A percentile compares a stretch with the other conserved stretches of the same genome.
These are phyloP conservation scores for Phyllosticta capitalensis DNA, from an alignment of 2,329 filamentous ascomycete genomes.

Conservation along the genomic window DNA sequence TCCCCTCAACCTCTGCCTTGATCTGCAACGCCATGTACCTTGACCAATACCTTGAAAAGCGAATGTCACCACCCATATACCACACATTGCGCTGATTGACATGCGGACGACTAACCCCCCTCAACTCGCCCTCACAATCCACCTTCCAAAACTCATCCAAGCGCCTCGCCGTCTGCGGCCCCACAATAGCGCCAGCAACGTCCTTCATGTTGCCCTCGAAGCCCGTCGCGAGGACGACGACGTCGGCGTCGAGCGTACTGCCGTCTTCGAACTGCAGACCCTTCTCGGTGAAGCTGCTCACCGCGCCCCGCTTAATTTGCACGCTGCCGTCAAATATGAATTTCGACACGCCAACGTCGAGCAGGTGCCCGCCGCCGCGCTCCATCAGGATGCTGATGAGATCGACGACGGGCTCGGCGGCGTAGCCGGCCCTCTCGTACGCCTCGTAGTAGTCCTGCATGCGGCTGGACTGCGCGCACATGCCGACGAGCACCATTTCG, in stretches of 20 bases:
- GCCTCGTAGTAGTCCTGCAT: constrained; percentile 32
- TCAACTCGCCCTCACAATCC: constrained; percentile 39
- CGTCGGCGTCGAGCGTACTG: constrained; percentile 33
- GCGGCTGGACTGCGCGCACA: constrained; percentile 20
- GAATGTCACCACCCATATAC: constrained; percentile 37
- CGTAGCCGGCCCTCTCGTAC: constrained; percentile 35
- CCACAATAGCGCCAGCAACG: constrained; percentile 31
- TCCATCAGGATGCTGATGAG: constrained; percentile 28
- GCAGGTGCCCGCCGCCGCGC: constrained; percentile 38
- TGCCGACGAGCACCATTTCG: constrained; percentile 17
- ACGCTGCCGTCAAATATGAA: constrained; percentile 38
- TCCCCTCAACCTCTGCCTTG: constrained; percentile 29
- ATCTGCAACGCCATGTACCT: constrained; percentile 39
- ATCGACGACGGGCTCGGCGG: constrained; percentile 29
- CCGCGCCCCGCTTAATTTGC: constrained; percentile 32
- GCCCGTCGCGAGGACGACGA: constrained; percentile 40
- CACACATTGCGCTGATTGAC: constrained; percentile 29
- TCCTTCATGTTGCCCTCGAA: constrained; percentile 36
- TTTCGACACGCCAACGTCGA: constrained; percentile 36
- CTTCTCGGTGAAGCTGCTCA: constrained; percentile 27
- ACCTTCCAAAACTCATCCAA: constrained; percentile 38
- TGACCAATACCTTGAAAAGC: constrained; percentile 39
- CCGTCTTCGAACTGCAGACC: constrained; percentile 38
- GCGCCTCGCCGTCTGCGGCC: constrained; percentile 30
- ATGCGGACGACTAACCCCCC: constrained; percentile 30